These are phyloP conservation scores for Trypanosoma lewisi DNA, from an alignment of 208 protist genomes.

Conservation along the genomic window DNA sequence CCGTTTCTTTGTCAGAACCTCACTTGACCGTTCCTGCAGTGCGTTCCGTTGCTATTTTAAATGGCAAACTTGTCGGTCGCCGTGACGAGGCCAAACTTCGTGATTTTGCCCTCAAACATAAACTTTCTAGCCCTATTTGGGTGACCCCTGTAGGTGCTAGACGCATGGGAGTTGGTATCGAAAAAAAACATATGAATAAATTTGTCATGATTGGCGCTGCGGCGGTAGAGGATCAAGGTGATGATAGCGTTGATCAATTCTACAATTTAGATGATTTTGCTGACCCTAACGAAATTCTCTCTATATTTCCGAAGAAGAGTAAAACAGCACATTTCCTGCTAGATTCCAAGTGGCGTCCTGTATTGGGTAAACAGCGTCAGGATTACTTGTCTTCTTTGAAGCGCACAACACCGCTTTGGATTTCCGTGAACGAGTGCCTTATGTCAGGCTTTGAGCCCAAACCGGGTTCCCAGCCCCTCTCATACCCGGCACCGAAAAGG, in stretches of 20 bases:
- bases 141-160: slow-evolving; percentile 51
- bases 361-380: slow-evolving; percentile 82
- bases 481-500: slow-evolving; percentile 34
- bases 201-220: slow-evolving; percentile 68
- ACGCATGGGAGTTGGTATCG: slow-evolving; percentile 68
- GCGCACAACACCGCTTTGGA: slow-evolving; percentile 69
- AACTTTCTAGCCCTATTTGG: slow-evolving; percentile 88
- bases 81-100: slow-evolving; percentile 78
- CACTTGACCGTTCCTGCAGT: slow-evolving; percentile 75
- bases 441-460: slow-evolving; percentile 85
- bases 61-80: slow-evolving; percentile 72
- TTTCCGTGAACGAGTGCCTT: slow-evolving; percentile 87
- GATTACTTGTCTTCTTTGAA: slow-evolving; percentile 63
- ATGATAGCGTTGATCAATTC: slow-evolving; percentile 59
- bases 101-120: slow-evolving; percentile 72
- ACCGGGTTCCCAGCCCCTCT: slow-evolving; percentile 25
- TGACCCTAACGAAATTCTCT: slow-evolving; percentile 67
- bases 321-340: slow-evolving; percentile 84
- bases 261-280: slow-evolving; percentile 87
- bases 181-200: slow-evolving; percentile 45
- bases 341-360: slow-evolving; percentile 84
- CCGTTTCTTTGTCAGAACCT: slow-evolving; percentile 64
- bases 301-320: slow-evolving; percentile 80
- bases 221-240: slow-evolving; percentile 44
- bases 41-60: slow-evolving; percentile 76